A percentile compares a stretch with the other conserved stretches of the same genome.
These are phyloP conservation scores for Suillus tomentosus DNA, from an alignment of 768 basidiomycete species.

Conservation along the genomic window DNA sequence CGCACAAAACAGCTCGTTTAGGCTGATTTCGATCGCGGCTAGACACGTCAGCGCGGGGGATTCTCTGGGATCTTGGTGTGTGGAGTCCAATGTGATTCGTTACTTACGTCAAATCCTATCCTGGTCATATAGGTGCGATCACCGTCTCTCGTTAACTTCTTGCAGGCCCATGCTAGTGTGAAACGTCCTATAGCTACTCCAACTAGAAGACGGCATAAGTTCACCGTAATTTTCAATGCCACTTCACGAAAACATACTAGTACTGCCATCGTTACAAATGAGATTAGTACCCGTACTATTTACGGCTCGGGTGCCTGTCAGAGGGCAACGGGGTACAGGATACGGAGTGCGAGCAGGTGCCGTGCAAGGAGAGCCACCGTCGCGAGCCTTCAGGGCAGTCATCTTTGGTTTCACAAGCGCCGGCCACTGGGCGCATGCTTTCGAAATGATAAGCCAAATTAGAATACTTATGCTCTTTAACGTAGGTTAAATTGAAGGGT, in stretches of 20 bases:
- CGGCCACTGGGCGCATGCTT: not conserved
- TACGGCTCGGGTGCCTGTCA: too few relatives aligned
- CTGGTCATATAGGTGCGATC: not conserved
- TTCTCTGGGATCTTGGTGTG: constrained; percentile 3
- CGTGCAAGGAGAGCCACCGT: not conserved
- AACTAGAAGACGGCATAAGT: not conserved
- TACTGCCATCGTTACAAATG: not conserved
- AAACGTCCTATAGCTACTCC: not conserved
- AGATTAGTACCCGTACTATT: not conserved
- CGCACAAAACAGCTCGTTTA: not conserved
- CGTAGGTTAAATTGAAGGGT: not conserved
- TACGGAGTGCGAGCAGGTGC: too few relatives aligned
- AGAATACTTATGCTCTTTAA: not conserved
- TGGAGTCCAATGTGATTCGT: not conserved
- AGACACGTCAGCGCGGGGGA: constrained; percentile 7
- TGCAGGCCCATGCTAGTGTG: not conserved
- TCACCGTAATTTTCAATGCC: not conserved
- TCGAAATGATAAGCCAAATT: not conserved
- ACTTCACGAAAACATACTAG: not conserved
- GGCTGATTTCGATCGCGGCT: not conserved
- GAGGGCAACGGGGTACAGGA: too few relatives aligned
- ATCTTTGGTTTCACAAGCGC: not conserved
- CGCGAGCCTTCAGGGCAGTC: not conserved
- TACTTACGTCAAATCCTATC: constrained; percentile 6
- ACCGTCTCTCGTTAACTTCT: constrained; percentile 2